Evolutionary conservation across 2,329 filamentous ascomycete species (phyloP).

Genomic region (Ramularia endophylla): DNA sequence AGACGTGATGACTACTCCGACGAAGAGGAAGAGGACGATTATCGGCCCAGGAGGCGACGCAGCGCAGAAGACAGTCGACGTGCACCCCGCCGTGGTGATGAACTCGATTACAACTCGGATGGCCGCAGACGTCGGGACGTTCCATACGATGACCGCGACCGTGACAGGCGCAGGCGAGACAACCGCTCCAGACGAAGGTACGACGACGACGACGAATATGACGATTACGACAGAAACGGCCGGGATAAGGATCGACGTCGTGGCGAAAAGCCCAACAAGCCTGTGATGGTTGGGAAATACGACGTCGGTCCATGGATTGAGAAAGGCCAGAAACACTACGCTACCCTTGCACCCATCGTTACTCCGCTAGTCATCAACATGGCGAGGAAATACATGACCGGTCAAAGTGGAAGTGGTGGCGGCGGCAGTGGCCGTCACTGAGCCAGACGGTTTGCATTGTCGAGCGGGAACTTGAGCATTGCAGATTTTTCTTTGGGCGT

Average conservation of each 20-base stretch:
- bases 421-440: constrained; percentile 6
- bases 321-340: constrained; percentile 31
- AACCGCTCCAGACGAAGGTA: constrained; percentile 16
- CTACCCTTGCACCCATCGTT: constrained; percentile 27
- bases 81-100: constrained; percentile 15
- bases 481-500: too few relatives aligned
- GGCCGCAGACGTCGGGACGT: constrained; percentile 16
- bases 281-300: constrained; percentile 29
- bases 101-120: constrained; percentile 21
- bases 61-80: constrained; percentile 18
- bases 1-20: constrained; percentile 21
- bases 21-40: constrained; percentile 16
- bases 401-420: not conserved
- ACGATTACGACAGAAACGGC: constrained; percentile 18
- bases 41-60: constrained; percentile 14
- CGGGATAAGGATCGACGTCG: constrained; percentile 12
- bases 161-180: constrained; percentile 8
- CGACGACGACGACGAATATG: constrained; percentile 19
- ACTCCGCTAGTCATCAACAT: constrained; percentile 27
- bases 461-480: too few relatives aligned
- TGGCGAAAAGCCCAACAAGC: constrained; percentile 16
- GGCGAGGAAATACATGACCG: constrained; percentile 18
- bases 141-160: constrained; percentile 22
- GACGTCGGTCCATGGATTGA: constrained; percentile 30
- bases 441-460: not conserved